Conservation (phyloP, 2,329 filamentous ascomycete species). For the Aspergillus jensenii region DNA sequence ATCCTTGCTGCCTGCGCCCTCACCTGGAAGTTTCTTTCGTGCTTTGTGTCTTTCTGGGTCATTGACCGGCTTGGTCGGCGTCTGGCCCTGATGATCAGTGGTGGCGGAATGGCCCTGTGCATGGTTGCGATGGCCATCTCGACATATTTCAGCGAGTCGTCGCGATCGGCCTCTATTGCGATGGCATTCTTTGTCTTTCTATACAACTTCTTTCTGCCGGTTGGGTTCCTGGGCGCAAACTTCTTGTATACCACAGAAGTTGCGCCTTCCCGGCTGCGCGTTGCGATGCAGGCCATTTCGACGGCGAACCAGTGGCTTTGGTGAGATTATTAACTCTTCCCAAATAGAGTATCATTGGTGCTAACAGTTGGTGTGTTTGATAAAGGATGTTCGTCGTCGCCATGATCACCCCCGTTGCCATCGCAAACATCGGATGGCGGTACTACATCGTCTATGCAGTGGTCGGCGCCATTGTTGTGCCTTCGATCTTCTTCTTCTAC, state of each 20-base stretch:
- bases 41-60: conserved; percentile 6
- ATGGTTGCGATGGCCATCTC: conserved; percentile 15
- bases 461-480: conserved; percentile 10
- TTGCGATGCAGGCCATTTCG: not conserved
- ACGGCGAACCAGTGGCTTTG: conserved; percentile 12
- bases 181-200: conserved; percentile 6
- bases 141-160: not conserved
- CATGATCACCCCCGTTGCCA: conserved; percentile 10
- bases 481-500: conserved; percentile 16
- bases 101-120: conserved; percentile 9
- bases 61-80: conserved; percentile 15
- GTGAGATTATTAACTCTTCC: not conserved
- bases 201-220: conserved; percentile 4
- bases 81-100: conserved; percentile 10
- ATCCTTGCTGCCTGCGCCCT: conserved; percentile 11
- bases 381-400: conserved; percentile 7
- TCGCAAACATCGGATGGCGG: conserved; percentile 4
- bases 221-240: conserved; percentile 5
- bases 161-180: not conserved
- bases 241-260: conserved; percentile 10
- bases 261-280: not conserved
- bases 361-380: not conserved
- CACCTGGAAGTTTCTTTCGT: conserved; percentile 14
- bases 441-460: conserved; percentile 14
- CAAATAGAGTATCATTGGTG: not conserved